Percentiles rank a stretch among this genome's conserved stretches.
Conservation (phyloP, 2,329 filamentous ascomycete genomes). For the Coleophoma cylindrospora region DNA sequence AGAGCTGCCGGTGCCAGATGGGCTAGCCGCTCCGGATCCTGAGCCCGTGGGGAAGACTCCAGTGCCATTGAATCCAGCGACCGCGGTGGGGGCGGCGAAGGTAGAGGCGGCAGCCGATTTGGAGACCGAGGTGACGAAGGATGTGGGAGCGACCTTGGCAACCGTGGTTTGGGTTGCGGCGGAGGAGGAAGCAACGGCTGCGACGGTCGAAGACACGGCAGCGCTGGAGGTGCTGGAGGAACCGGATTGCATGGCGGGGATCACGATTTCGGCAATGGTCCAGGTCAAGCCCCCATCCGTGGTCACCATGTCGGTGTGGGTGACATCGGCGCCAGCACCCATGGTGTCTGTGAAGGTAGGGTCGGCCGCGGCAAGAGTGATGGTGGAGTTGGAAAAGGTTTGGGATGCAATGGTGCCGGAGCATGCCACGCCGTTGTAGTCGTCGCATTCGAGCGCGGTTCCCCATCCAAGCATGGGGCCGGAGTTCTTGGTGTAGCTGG, state of each 20-base stretch:
- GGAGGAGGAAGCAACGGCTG: too few species aligned
- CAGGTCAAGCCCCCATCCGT: not conserved
- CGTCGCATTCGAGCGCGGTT: conserved; percentile 3
- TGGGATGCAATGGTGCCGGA: not conserved
- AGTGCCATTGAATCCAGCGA: too few species aligned
- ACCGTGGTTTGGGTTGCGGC: too few species aligned
- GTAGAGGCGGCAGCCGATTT: too few species aligned
- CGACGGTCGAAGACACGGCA: too few species aligned
- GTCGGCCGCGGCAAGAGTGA: not conserved
- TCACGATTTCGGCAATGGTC: conserved; percentile 2
- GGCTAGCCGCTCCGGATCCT: too few species aligned
- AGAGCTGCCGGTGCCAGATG: too few species aligned
- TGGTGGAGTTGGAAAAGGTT: not conserved
- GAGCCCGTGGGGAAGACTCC: too few species aligned
- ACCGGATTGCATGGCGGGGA: conserved; percentile 12
- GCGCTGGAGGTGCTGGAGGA: too few species aligned
- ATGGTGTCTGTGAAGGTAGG: not conserved
- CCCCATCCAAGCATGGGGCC: conserved; percentile 19
- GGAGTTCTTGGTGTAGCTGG: conserved; percentile 16
- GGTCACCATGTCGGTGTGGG: not conserved
- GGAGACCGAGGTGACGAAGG: too few species aligned
- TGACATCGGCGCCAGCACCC: not conserved
- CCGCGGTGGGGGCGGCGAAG: too few species aligned
- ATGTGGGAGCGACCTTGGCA: too few species aligned
- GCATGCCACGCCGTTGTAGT: not conserved